Evolutionary conservation across 2,329 filamentous ascomycete genomes (phyloP), one percentile per base, ranked within the genome.

Genomic region (Aureobasidium sp.): DNA sequence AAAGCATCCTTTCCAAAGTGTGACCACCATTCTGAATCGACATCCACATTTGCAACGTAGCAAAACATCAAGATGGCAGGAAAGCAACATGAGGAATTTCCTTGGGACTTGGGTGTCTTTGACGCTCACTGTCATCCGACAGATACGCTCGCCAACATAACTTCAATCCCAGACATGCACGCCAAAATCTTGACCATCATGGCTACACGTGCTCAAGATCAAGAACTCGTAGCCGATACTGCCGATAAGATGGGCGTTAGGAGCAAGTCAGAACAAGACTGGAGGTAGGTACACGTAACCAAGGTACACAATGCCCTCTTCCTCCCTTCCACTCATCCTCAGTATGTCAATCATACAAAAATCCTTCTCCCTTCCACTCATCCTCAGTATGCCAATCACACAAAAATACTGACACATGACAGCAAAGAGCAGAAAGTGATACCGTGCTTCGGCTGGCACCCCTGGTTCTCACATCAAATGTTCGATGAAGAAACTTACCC

Each of bases 61-160:
- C 22, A 34, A 16, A 17, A 5, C 7, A 37, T 4, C 30, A 56
- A 17, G 4, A 63, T 64, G 62, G 40, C 53, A 19, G 52, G 35
- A 3, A 11, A 49, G 41, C 12, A 61, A 21, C 52, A 62, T 19
- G 53, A 59, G 8, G 51, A 55, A 2, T 81, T 84, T 19, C 86
- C 86, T 11, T 90, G 86, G 86, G 75, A 84, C 53, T 68, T 84
- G 27, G 84, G 83, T 44, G 74, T 88, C 56, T 87, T 78, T 64
- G 88, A 93, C 65, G 86, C 88, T 19, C 88, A 93, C 71, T 91
- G 88, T 68, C 88, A 93, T 65, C 87, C 87, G 3, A 91, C 87
- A 24, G 87, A 91, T 67, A 88, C 83, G 17, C 83, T 89, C 78
- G 69, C 75, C 37, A 80, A 76, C 16, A 68, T 86, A 44, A 60